Evolutionary conservation across 106 monocot species (phyloP).

Genomic region (Dioscorea dumetorum): DNA sequence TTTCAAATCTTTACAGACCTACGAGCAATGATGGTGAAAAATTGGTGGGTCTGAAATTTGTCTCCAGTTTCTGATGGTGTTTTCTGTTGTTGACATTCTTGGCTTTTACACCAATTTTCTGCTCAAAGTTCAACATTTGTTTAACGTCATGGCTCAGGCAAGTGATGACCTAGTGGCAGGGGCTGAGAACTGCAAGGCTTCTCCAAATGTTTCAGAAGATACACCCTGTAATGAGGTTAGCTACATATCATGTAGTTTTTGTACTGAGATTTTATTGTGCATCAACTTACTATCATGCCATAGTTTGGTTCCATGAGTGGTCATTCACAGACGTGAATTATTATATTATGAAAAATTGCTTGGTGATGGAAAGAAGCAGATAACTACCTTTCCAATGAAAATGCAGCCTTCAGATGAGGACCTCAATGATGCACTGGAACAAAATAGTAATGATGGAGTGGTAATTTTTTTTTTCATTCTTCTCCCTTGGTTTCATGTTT

Average conservation of each 20-base stretch:
- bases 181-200: not conserved
- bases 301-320: no score
- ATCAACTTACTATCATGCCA: no score
- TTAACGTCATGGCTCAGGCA: constrained; percentile 7
- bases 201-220: constrained; percentile 6
- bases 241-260: not conserved
- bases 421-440: no score
- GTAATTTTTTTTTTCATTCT: no score
- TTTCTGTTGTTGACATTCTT: not conserved
- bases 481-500: no score
- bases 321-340: no score
- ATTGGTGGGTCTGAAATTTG: constrained; percentile 12
- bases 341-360: no score
- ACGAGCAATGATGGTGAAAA: constrained; percentile 11
- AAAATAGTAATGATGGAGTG: no score
- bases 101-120: not conserved
- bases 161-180: not conserved
- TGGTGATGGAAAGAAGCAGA: no score
- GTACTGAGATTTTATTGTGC: no score
- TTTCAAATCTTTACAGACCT: not conserved
- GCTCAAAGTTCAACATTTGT: not conserved
- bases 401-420: no score
- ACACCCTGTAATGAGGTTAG: constrained; percentile 18
- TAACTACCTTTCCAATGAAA: no score
- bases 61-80: not conserved